A percentile compares a stretch with the other conserved stretches of the same genome.
Conservation (phyloP, 345 rosid species). For the Nasturtium officinale region DNA sequence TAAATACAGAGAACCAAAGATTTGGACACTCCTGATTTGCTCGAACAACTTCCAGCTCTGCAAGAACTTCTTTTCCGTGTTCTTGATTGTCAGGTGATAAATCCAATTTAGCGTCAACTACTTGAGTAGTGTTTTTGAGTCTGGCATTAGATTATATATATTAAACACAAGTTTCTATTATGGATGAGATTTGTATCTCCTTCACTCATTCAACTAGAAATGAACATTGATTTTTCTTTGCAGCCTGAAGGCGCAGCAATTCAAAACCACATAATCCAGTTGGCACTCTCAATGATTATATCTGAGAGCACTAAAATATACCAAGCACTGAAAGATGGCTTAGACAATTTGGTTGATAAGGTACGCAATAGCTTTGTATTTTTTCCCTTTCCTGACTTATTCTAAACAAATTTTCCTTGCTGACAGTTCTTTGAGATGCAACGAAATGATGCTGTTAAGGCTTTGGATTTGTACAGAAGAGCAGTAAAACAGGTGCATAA, state of each 20-base stretch:
- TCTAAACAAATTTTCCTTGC: background rate
- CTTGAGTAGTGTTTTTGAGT: background rate
- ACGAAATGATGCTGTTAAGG: constrained; percentile 81
- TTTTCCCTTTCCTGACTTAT: background rate
- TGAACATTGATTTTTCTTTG: constrained; percentile 40
- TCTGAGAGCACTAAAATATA: constrained; percentile 85
- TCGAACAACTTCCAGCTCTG: constrained; percentile 86
- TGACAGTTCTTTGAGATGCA: constrained; percentile 98
- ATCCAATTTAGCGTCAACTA: background rate
- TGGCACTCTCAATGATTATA: constrained; percentile 91
- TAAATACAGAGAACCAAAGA: constrained; percentile 81
- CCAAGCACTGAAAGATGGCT: constrained; percentile 87
- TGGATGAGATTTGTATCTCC: constrained; percentile 3
- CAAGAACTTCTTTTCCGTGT: constrained; percentile 94
- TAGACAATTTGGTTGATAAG: constrained; percentile 92
- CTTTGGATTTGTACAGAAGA: constrained; percentile 78
- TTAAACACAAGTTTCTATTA: background rate
- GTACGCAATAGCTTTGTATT: constrained; percentile 43
- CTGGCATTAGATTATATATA: constrained; percentile 5
- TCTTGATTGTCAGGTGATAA: constrained; percentile 83
- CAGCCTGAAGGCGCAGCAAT: constrained; percentile 96
- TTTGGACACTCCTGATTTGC: constrained; percentile 82
- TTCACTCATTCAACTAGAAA: background rate
- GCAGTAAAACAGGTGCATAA: constrained; percentile 83
- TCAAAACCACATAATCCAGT: constrained; percentile 75